Base-by-base conservation (phyloP, 2,329 filamentous ascomycete species). In the Daldinia sp. region DNA sequence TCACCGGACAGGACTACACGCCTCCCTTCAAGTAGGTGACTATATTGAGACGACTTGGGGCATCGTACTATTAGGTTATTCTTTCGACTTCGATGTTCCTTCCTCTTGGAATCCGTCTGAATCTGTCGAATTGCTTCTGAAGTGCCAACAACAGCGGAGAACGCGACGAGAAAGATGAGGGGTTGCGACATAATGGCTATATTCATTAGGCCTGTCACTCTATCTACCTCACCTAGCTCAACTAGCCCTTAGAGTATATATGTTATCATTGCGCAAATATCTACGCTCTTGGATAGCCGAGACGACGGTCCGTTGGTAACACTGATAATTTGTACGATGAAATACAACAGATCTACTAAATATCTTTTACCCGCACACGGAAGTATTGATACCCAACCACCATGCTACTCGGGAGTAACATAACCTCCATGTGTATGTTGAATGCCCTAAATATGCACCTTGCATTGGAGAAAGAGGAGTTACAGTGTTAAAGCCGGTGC, bases 31-130 rank as follows among this genome's bases (percentile, higher is more conserved):
- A 85, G 78, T n/a, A 78, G 71, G 13, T 78, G 73, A 57, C 82
- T 82, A 63, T 79, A 81, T 59, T 81, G 77, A 3, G 83, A 84
- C 28, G 82, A 82, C 75, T 84, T 85, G 50, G 81, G 79, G 58
- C 82, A 84, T 64, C 82, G 82, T 2, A 84, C 80, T 33, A 82
- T 74, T 41, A 85, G 79, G 61, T 85, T 84, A 69, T 84, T 84
- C 68, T 84, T 84, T 56, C 83, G 79, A 68, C 79, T 81, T 59
- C 83, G 80, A 69, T 85, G 83, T 65, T 85, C 83, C 69, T 85
- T 82, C 48, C 79, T 79, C 46, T 80, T 81, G 3, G 79, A 77
- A 68, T 82, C 83, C n/a, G 80, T 78, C 73, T 85, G 83, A 7
- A 82, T 82, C 41, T 83, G 80, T 48, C 82, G 78, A 64, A 85